Conservation (phyloP, 768 basidiomycete genomes). For the Austroboletus eburneus region DNA sequence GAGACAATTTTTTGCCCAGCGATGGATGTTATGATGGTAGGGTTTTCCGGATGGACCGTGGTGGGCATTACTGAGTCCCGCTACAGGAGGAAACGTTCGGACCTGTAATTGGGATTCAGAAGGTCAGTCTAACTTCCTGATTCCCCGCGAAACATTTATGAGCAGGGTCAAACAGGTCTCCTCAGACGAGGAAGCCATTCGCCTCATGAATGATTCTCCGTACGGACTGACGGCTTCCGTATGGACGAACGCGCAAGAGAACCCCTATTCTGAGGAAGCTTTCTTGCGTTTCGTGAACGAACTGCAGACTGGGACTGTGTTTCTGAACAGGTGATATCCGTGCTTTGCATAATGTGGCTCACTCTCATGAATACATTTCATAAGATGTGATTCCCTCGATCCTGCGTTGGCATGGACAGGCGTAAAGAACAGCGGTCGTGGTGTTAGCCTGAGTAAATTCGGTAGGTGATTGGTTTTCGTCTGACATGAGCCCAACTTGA, state of each 20-base stretch:
- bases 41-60: conserved; percentile 1
- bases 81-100: conserved; percentile 85
- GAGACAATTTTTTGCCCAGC: conserved; percentile 35
- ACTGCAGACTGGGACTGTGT: conserved; percentile 89
- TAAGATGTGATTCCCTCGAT: conserved; percentile 85
- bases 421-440: conserved; percentile 89
- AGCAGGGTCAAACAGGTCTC: conserved; percentile 45
- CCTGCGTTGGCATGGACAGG: conserved; percentile 95
- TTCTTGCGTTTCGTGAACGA: conserved; percentile 64
- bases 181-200: conserved; percentile 83
- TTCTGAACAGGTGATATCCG: conserved; percentile 71
- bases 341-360: neutral
- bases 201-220: conserved; percentile 93
- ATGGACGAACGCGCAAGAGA: conserved; percentile 75
- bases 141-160: neutral
- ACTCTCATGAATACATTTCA: neutral
- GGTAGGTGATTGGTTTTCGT: conserved; percentile 47
- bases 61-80: neutral
- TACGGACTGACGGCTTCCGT: conserved; percentile 94
- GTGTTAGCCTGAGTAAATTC: conserved; percentile 85
- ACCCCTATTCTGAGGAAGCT: conserved; percentile 57
- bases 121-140: conserved; percentile 42
- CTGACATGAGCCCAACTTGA: neutral
- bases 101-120: conserved; percentile 89
- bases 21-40: conserved; percentile 91